phyloP scores from a whole-genome alignment of 192 early-diverging fungal genomes.

The Backusella macrospora region DNA sequence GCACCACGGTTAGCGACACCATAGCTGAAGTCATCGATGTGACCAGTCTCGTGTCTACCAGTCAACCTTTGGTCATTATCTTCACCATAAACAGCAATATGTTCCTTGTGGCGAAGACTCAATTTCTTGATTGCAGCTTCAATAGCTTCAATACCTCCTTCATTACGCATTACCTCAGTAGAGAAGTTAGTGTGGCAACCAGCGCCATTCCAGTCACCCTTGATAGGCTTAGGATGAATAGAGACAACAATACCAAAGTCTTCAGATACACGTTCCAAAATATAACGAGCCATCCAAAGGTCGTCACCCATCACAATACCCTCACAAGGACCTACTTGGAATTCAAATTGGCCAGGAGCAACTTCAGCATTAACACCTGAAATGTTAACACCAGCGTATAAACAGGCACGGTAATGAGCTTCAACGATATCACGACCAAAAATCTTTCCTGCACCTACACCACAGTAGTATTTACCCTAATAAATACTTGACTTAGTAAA shows the following conservation, averaged over 20 bases:
- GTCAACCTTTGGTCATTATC: slow-evolving; percentile 60
- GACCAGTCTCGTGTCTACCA: slow-evolving; percentile 56
- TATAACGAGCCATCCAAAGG: slow-evolving; percentile 55
- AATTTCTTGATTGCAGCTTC: slow-evolving; percentile 58
- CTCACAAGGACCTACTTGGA: slow-evolving; percentile 59
- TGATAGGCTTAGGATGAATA: slow-evolving; percentile 61
- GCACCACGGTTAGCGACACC: slow-evolving; percentile 61
- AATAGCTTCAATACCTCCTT: slow-evolving; percentile 53
- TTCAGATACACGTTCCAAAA: slow-evolving; percentile 57
- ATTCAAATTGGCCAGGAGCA: slow-evolving; percentile 59
- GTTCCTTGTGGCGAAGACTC: slow-evolving; percentile 44
- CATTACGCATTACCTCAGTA: slow-evolving; percentile 51
- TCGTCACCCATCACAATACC: slow-evolving; percentile 60
- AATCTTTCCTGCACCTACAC: slow-evolving; percentile 53
- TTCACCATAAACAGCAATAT: slow-evolving; percentile 61
- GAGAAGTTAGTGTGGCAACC: slow-evolving; percentile 62
- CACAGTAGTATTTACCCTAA: slow-evolving; percentile 57
- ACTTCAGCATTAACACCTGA: slow-evolving; percentile 61
- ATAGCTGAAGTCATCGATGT: slow-evolving; percentile 51
- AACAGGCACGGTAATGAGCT: slow-evolving; percentile 59
- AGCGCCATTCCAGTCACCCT: slow-evolving; percentile 64
- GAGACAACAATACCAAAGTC: slow-evolving; percentile 59
- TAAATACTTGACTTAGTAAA: not conserved
- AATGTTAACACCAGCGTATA: slow-evolving; percentile 59
- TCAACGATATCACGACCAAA: slow-evolving; percentile 62